Evolutionary conservation across 148 eudicot genomes (phyloP).

Genomic region (Mesembryanthemum crystallinum): DNA sequence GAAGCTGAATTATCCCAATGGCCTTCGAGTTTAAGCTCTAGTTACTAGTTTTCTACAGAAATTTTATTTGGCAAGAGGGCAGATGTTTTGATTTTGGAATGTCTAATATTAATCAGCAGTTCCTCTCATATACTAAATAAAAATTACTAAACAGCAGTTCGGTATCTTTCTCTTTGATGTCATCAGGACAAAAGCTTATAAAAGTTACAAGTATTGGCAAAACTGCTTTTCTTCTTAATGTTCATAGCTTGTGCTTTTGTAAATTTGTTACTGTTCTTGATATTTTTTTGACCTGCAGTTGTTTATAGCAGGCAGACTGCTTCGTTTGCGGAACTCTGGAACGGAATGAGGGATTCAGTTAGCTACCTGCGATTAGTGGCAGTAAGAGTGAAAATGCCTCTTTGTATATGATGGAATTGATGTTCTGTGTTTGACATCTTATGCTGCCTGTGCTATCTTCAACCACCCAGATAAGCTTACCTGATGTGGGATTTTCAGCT

Average conservation of each 20-base stretch:
- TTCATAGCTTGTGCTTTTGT: background rate
- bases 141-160: background rate
- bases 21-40: background rate
- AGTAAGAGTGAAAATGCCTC: conserved; percentile 35
- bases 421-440: background rate
- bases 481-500: conserved; percentile 51
- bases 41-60: background rate
- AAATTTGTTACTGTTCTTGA: conserved; percentile 6
- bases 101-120: background rate
- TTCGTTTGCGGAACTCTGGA: conserved; percentile 65
- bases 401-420: background rate
- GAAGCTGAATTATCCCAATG: background rate
- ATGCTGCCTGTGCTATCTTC: conserved; percentile 19
- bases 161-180: background rate
- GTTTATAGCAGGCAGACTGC: conserved; percentile 46
- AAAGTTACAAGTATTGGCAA: background rate
- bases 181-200: background rate
- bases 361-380: conserved; percentile 66
- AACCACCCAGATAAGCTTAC: conserved; percentile 74
- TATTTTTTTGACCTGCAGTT: conserved; percentile 16
- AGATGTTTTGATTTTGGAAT: background rate
- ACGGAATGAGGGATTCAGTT: conserved; percentile 61
- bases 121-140: no score
- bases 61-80: background rate
- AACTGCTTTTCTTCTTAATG: background rate